phyloP scores from a whole-genome alignment of 257 asterid genomes.

The Oldenlandia corymbosa region DNA sequence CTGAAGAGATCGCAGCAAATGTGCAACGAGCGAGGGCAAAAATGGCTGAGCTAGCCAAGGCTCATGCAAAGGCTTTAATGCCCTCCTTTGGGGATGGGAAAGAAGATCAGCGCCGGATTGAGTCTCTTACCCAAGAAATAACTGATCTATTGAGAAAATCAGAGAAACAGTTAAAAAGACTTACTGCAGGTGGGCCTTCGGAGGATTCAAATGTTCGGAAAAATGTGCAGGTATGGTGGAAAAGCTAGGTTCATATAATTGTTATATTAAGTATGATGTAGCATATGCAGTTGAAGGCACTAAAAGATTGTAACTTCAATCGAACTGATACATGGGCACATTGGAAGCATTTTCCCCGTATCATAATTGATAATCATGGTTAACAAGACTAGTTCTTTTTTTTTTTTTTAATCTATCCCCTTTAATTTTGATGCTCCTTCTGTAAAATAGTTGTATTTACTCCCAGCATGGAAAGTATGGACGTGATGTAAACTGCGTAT shows the following conservation, averaged over 20 bases:
- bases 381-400: background rate
- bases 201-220: constrained; percentile 95
- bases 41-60: constrained; percentile 86
- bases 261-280: background rate
- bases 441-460: background rate
- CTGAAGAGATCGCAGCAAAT: constrained; percentile 83
- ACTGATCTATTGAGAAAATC: constrained; percentile 77
- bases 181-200: constrained; percentile 77
- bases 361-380: background rate
- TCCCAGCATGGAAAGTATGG: background rate
- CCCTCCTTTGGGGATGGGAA: constrained; percentile 98
- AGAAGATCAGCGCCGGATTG: constrained; percentile 90
- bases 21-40: constrained; percentile 67
- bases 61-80: constrained; percentile 99
- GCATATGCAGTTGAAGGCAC: background rate
- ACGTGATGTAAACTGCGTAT: background rate
- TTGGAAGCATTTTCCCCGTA: background rate
- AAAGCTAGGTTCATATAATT: constrained; percentile 9
- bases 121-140: constrained; percentile 86
- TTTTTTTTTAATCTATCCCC: background rate
- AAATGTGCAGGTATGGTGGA: constrained; percentile 83
- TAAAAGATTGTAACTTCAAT: background rate
- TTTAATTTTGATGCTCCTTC: background rate
- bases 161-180: constrained; percentile 68
- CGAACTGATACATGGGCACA: background rate